Percentiles rank a stretch among this genome's conserved stretches.
These are phyloP conservation scores for Mariannaea elegans DNA, from an alignment of 2,329 filamentous ascomycete genomes.

Conservation along the genomic window DNA sequence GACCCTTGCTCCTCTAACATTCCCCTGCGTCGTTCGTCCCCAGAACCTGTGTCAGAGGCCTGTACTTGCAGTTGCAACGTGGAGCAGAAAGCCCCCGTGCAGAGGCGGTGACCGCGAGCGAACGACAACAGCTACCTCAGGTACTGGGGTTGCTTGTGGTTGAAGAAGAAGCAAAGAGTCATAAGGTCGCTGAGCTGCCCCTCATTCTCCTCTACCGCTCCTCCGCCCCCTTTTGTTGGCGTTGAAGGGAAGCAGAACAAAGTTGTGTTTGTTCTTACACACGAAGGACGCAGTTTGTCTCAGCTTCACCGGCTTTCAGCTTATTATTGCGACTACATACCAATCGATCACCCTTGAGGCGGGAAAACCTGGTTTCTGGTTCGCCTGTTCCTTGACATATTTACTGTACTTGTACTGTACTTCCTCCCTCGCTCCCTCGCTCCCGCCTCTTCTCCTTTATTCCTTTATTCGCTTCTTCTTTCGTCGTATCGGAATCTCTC, in stretches of 20 bases:
- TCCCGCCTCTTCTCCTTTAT: not conserved
- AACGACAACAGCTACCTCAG: not conserved
- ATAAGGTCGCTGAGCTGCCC: no score
- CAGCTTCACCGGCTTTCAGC: not conserved
- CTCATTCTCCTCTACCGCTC: not conserved
- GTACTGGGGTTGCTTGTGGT: not conserved
- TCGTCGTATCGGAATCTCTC: slow-evolving; percentile 1
- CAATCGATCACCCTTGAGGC: slow-evolving; percentile 13
- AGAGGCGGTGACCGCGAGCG: slow-evolving; percentile 34
- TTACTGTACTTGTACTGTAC: not conserved
- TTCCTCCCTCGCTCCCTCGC: slow-evolving; percentile 11
- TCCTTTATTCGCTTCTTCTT: not conserved
- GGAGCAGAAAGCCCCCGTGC: slow-evolving; percentile 19
- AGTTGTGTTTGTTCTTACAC: not conserved
- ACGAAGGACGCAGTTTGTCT: no score
- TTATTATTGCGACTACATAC: not conserved
- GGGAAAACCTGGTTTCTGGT: slow-evolving; percentile 16
- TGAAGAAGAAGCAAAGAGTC: not conserved
- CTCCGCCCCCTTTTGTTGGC: slow-evolving; percentile 6
- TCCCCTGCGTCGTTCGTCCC: slow-evolving; percentile 37
- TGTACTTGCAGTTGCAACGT: slow-evolving; percentile 20
- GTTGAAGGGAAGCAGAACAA: slow-evolving; percentile 15
- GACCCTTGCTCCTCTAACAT: slow-evolving; percentile 9
- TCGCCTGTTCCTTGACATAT: slow-evolving; percentile 3
- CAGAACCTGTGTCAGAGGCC: slow-evolving; percentile 28